phyloP scores from a whole-genome alignment of 2,329 filamentous ascomycete species.

The Aspergillus alliaceus region DNA sequence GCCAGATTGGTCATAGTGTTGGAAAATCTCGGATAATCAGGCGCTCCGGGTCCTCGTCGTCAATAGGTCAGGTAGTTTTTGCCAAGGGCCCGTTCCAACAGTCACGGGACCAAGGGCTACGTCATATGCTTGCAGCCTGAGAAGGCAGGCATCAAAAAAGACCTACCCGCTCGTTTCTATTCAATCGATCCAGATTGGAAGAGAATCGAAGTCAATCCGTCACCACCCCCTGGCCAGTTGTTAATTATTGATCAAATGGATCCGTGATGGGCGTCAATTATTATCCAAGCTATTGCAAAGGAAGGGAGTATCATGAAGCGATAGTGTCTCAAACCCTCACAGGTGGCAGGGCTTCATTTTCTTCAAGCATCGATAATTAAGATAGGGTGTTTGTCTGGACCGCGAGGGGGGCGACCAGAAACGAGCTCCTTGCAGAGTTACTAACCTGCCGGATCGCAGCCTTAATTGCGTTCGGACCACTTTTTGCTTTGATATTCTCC shows the following conservation, averaged over 20 bases:
- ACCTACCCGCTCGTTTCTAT: neutral
- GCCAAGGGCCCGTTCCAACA: no score
- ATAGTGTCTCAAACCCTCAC: constrained; percentile 24
- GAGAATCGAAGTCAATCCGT: neutral
- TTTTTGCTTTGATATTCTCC: constrained; percentile 6
- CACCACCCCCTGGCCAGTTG: neutral
- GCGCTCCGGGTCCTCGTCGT: neutral
- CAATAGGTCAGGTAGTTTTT: constrained; percentile 12
- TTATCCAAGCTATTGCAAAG: constrained; percentile 17
- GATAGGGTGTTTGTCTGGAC: constrained; percentile 15
- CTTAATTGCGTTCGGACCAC: constrained; percentile 16
- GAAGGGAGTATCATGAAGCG: constrained; percentile 18
- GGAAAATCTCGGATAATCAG: constrained; percentile 7
- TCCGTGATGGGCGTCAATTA: constrained; percentile 15
- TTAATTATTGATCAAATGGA: constrained; percentile 13
- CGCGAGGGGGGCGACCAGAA: constrained; percentile 8
- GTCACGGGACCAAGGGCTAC: constrained; percentile 8
- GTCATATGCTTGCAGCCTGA: neutral
- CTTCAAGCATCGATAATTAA: constrained; percentile 6
- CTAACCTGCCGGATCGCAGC: constrained; percentile 15
- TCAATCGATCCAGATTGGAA: neutral
- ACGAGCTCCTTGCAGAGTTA: constrained; percentile 21
- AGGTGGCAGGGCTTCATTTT: constrained; percentile 6
- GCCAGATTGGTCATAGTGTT: constrained; percentile 13
- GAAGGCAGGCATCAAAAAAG: neutral